A percentile compares a stretch with the other conserved stretches of the same genome.
These are phyloP conservation scores for Aquilaria malaccensis DNA, from an alignment of 345 rosid genomes.

Conservation along the genomic window DNA sequence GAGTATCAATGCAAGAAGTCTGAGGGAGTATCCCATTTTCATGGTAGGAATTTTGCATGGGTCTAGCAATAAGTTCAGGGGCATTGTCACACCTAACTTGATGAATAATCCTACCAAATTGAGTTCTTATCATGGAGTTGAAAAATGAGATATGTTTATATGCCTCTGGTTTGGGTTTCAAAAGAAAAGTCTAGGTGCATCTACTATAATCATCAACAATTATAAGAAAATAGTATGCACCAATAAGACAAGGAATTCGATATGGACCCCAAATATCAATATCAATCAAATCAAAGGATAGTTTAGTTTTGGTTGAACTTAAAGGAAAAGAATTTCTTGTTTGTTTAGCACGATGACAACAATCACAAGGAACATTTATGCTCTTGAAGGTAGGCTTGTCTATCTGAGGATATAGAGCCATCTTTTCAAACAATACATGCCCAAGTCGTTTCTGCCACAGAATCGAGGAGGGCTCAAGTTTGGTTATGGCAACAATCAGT, in stretches of 20 bases:
- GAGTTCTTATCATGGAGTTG: no score
- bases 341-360: neutral
- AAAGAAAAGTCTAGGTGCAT: no score
- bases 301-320: neutral
- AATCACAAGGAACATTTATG: neutral
- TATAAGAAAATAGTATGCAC: neutral
- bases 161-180: no score
- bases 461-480: no score
- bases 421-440: no score
- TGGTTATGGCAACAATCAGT: no score
- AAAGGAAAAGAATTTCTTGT: no score
- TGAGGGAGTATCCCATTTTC: neutral
- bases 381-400: neutral
- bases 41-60: neutral
- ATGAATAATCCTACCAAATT: no score
- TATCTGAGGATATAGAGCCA: no score
- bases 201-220: neutral
- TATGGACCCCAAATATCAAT: neutral
- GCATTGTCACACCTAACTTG: no score
- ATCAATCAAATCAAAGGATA: neutral
- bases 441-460: neutral
- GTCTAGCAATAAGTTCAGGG: no score
- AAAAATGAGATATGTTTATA: no score
- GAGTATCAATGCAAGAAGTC: neutral
- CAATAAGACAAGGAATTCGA: neutral